Evolutionary conservation across 1,139 yeast genomes (phyloP).

Genomic region (Blastobotrys arbuscula): DNA sequence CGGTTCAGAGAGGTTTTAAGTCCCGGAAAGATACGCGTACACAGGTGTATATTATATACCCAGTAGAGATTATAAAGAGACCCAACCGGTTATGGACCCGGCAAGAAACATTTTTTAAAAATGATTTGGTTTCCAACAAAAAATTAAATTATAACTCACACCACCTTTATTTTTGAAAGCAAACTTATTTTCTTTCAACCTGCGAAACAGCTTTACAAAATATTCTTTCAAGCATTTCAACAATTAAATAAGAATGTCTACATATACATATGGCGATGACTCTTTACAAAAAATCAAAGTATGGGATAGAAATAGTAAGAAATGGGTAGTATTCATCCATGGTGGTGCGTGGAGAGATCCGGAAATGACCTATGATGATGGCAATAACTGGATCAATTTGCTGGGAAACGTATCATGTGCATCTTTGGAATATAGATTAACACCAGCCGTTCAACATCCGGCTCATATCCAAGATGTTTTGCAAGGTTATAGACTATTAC

Average conservation of each 20-base stretch:
- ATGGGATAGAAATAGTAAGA: conserved; percentile 7
- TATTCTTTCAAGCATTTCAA: no score
- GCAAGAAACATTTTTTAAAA: no score
- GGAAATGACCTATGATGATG: conserved; percentile 53
- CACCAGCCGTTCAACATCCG: conserved; percentile 63
- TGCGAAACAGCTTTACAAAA: no score
- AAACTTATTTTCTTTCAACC: no score
- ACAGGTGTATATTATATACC: no score
- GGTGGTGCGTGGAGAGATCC: conserved; percentile 92
- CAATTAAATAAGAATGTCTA: background rate
- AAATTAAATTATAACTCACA: no score
- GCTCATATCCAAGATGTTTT: conserved; percentile 54
- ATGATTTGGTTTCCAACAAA: no score
- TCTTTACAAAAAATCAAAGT: conserved; percentile 14
- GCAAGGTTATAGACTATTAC: conserved; percentile 39
- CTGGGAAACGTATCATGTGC: conserved; percentile 25
- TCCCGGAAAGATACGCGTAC: no score
- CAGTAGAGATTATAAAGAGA: no score
- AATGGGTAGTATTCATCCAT: conserved; percentile 53
- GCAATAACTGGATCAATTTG: conserved; percentile 36
- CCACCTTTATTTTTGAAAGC: no score
- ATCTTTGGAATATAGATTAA: conserved; percentile 62
- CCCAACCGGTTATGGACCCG: no score
- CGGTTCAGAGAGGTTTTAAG: no score
- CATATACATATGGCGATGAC: conserved; percentile 1